Base-by-base conservation (phyloP, 441 rosid species). In the Pelargonium myrrhifolium region DNA sequence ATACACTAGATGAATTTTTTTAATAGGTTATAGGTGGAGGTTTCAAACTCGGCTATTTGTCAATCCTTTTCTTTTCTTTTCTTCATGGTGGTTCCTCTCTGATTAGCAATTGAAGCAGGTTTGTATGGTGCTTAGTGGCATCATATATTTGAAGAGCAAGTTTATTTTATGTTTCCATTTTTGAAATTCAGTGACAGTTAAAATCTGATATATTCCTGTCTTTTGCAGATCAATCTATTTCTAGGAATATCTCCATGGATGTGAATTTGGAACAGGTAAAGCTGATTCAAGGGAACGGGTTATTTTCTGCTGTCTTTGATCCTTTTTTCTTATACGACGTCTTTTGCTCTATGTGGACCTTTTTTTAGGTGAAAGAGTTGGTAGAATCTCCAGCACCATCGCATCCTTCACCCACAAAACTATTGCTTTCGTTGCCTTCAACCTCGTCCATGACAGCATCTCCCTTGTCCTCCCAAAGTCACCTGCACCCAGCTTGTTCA, bases 241-340 rank as follows among this genome's bases (percentile, higher is more conserved):
- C 87, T 18, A 81, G 90, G 78, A 79, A 80, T 79, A 31, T 82
- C 65, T 84, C 87, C 17, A 71, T 82, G 80, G 95, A 84, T 70
- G 78, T 76, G 64, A 90, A 77, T 68, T 71, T 79, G 61, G 90
- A 86, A 74, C 98, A 82, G 96, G 99, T 89, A 84, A 62, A 45
- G 53, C 42, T 47, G 68, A 71, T 72, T 68, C 62, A 47, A 65
- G 6, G 28, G 55, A 45, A 9, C 6, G 59, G 68, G 67, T 62
- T 9, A 62, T 60, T 64, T 51, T 28, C 42, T 55, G 20, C 15
- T 71, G 28, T 37, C 64, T 47, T 51, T 24, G 60, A 64, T 62
- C 35, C 43, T 69, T 53, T 72, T 9, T 65, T 47, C 70, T 71
- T 45, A 61, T 70, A 12, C 62, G 15, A 53, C 66, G 22, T 73